A percentile compares a stretch with the other conserved stretches of the same genome.
phyloP scores from a whole-genome alignment of 331 rosid genomes.

The Acacia pycnantha region DNA sequence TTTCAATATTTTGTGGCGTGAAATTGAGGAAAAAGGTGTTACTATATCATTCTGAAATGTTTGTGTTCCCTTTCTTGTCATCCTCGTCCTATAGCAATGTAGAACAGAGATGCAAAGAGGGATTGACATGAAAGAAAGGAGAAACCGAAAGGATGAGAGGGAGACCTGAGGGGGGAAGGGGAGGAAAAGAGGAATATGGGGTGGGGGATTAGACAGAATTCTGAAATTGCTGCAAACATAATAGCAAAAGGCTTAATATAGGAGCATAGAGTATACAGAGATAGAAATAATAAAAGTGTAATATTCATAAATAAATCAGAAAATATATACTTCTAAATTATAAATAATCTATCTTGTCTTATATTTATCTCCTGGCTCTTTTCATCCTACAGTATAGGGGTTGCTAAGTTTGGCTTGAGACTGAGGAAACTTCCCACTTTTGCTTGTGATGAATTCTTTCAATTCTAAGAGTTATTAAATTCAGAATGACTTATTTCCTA shows the following conservation, averaged over 20 bases:
- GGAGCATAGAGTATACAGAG: background rate
- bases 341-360: background rate
- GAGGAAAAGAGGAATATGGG: background rate
- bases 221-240: background rate
- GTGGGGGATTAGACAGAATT: background rate
- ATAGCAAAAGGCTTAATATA: background rate
- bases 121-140: background rate
- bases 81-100: background rate
- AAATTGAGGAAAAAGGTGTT: background rate
- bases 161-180: background rate
- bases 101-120: background rate
- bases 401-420: conserved; percentile 2
- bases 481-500: background rate
- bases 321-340: background rate
- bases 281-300: no score
- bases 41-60: conserved; percentile 16
- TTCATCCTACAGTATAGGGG: background rate
- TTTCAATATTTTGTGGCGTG: conserved; percentile 16
- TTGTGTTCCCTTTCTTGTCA: conserved; percentile 1
- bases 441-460: conserved; percentile 11
- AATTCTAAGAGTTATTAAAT: conserved; percentile 3
- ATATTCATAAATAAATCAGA: background rate
- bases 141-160: background rate
- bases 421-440: background rate
- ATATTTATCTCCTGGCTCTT: background rate